Evolutionary conservation across 2,329 filamentous ascomycete genomes (phyloP).

Genomic region (Leptographium procerum): DNA sequence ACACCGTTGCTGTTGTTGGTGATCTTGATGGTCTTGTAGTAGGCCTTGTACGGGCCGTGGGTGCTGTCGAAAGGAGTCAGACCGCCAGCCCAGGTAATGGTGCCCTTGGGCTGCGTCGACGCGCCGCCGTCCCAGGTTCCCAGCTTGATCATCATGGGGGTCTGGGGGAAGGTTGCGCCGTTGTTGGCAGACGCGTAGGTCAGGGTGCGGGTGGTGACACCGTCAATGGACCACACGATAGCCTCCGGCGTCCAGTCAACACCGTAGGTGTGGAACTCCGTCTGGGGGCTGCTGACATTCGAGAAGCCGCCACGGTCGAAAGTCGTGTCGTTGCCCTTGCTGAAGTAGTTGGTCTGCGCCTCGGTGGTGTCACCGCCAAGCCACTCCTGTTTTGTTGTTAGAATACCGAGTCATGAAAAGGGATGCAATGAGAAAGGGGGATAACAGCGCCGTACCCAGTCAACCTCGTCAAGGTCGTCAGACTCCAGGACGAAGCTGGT

Average conservation of each 20-base stretch:
- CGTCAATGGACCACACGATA: slow-evolving; percentile 50
- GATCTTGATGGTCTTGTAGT: slow-evolving; percentile 46
- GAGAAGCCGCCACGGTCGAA: slow-evolving; percentile 60
- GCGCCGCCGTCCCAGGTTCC: slow-evolving; percentile 44
- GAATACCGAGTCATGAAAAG: background rate
- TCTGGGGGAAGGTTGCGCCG: slow-evolving; percentile 54
- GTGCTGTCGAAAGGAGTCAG: slow-evolving; percentile 36
- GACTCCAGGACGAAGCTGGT: slow-evolving; percentile 86
- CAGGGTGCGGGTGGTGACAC: slow-evolving; percentile 32
- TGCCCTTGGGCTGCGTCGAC: slow-evolving; percentile 39
- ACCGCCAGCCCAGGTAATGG: slow-evolving; percentile 58
- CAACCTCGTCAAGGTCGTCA: slow-evolving; percentile 84
- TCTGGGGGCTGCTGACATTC: slow-evolving; percentile 41
- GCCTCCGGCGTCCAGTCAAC: slow-evolving; percentile 53
- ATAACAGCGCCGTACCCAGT: slow-evolving; percentile 49
- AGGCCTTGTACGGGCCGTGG: slow-evolving; percentile 40
- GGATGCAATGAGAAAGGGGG: background rate
- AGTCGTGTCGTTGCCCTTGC: slow-evolving; percentile 58
- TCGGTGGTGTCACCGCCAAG: slow-evolving; percentile 62
- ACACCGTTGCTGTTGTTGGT: slow-evolving; percentile 42
- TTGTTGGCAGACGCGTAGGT: slow-evolving; percentile 34
- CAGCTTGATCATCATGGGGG: slow-evolving; percentile 55
- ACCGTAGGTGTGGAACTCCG: slow-evolving; percentile 50
- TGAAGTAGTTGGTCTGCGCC: slow-evolving; percentile 82
- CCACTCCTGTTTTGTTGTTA: slow-evolving; percentile 50